Evolutionary conservation across 1,139 yeast species (phyloP).

Genomic region (Spencermartinsiella ligniputridi): DNA sequence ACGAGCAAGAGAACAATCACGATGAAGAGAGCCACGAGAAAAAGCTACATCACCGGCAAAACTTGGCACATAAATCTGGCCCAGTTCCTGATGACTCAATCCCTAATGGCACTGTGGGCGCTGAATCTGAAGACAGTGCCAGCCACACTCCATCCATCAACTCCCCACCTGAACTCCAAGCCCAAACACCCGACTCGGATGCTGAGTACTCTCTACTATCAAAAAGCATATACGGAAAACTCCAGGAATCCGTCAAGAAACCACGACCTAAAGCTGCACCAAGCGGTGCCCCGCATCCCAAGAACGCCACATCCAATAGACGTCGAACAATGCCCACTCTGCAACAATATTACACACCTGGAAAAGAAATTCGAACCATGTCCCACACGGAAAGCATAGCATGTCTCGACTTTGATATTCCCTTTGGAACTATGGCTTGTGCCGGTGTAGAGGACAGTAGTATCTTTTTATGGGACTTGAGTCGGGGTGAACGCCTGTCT

Average conservation of each 20-base stretch:
- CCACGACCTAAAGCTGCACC: constrained; percentile 5
- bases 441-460: constrained; percentile 71
- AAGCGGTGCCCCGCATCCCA: constrained; percentile 2
- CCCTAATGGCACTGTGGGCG: neutral
- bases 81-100: neutral
- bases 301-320: constrained; percentile 15
- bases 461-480: constrained; percentile 80
- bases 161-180: constrained; percentile 1
- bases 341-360: constrained; percentile 58
- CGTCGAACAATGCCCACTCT: constrained; percentile 55
- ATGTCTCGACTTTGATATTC: constrained; percentile 60
- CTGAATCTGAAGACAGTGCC: neutral
- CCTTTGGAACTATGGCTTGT: constrained; percentile 69
- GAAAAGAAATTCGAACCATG: constrained; percentile 48
- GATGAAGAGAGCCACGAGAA: neutral
- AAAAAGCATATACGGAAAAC: constrained; percentile 39
- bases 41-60: neutral
- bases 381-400: constrained; percentile 52
- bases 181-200: neutral
- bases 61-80: neutral
- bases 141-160: neutral
- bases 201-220: constrained; percentile 26
- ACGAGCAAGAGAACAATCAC: constrained; percentile 4
- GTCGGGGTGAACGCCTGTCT: constrained; percentile 40
- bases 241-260: constrained; percentile 23